A percentile compares a stretch with the other conserved stretches of the same genome.
phyloP scores from a whole-genome alignment of 257 asterid genomes.

The Rhazya stricta region DNA sequence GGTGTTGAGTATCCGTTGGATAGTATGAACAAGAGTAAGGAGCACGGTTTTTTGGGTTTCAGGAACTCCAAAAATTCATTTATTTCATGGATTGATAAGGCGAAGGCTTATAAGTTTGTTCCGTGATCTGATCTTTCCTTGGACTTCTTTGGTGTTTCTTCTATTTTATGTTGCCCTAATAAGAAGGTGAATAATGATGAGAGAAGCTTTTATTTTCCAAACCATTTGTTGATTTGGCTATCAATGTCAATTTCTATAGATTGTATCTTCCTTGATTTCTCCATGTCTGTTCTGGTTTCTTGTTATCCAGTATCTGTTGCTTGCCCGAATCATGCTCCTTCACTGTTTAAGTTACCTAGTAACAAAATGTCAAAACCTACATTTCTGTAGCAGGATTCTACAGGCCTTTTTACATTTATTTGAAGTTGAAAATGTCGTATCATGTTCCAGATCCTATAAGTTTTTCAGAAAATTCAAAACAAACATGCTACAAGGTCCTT shows the following conservation, averaged over 20 bases:
- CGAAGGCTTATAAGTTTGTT: constrained; percentile 67
- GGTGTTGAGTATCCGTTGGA: constrained; percentile 36
- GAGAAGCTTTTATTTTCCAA: not conserved
- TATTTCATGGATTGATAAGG: constrained; percentile 78
- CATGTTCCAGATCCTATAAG: not conserved
- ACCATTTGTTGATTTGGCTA: not conserved
- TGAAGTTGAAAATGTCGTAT: not conserved
- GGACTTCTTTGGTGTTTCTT: not conserved
- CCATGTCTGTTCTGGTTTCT: not conserved
- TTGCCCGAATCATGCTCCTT: not conserved
- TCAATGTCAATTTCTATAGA: not conserved
- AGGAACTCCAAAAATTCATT: constrained; percentile 74
- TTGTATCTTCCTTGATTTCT: not conserved
- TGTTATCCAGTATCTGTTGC: not conserved
- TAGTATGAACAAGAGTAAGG: constrained; percentile 91
- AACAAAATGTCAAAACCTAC: too few species aligned
- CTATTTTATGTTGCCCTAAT: not conserved
- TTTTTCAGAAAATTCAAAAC: not conserved
- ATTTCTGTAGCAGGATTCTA: not conserved
- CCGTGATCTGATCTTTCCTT: constrained; percentile 32
- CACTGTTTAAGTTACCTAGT: not conserved
- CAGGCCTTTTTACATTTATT: not conserved
- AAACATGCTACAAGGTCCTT: not conserved
- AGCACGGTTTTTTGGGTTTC: constrained; percentile 85
- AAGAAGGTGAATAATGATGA: constrained; percentile 1